These are phyloP conservation scores for Purpureocillium lavendulum DNA, from an alignment of 2,329 filamentous ascomycete genomes.

Conservation along the genomic window DNA sequence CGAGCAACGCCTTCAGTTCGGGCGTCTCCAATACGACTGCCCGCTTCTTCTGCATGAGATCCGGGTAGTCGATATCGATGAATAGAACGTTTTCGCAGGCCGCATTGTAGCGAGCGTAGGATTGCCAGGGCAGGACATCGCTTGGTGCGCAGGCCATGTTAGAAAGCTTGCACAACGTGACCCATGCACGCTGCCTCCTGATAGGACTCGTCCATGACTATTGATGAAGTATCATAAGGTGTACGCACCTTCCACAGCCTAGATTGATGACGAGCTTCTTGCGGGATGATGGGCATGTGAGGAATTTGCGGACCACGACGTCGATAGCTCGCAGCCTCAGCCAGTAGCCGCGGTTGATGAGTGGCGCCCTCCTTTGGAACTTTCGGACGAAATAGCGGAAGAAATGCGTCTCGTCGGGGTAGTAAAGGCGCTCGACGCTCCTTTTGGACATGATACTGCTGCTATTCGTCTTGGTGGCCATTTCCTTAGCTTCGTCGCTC, in stretches of 20 bases:
- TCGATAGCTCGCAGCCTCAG: slow-evolving; percentile 78
- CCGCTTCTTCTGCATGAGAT: slow-evolving; percentile 68
- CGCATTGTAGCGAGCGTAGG: slow-evolving; percentile 56
- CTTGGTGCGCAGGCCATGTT: slow-evolving; percentile 31
- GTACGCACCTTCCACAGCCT: slow-evolving; percentile 83
- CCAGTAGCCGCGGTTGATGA: slow-evolving; percentile 88
- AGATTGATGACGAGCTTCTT: slow-evolving; percentile 76
- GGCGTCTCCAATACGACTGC: slow-evolving; percentile 56
- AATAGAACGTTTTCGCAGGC: slow-evolving; percentile 55
- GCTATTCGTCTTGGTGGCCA: slow-evolving; percentile 61
- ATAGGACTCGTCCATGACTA: too few species aligned
- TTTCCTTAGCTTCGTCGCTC: not conserved
- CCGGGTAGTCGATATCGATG: slow-evolving; percentile 79
- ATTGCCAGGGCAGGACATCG: slow-evolving; percentile 82
- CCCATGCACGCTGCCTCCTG: too few species aligned
- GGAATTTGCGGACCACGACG: slow-evolving; percentile 62
- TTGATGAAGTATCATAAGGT: too few species aligned
- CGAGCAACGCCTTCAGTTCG: slow-evolving; percentile 39
- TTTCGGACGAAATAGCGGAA: slow-evolving; percentile 84
- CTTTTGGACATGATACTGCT: slow-evolving; percentile 89
- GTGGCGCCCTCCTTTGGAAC: slow-evolving; percentile 70
- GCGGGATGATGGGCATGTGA: slow-evolving; percentile 41
- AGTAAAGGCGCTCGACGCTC: slow-evolving; percentile 85
- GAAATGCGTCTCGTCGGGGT: slow-evolving; percentile 68
- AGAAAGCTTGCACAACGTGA: too few species aligned